Percentiles rank a stretch among this genome's conserved stretches.
Conservation (phyloP, 257 asterid genomes). For the Nicotiana tomentosiformis region DNA sequence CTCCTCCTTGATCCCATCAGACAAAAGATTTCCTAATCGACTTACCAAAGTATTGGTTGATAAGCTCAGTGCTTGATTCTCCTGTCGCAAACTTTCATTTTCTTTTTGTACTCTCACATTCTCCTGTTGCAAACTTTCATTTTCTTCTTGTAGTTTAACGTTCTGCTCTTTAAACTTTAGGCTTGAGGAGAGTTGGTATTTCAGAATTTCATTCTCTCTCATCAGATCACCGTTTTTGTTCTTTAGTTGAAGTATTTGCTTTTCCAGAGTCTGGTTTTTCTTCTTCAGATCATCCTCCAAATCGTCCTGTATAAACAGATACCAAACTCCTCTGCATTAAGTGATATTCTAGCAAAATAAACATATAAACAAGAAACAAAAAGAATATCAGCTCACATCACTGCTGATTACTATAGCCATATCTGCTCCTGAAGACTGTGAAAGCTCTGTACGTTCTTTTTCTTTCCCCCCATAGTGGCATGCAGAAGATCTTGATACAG, state of each 20-base stretch:
- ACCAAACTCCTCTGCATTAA: not conserved
- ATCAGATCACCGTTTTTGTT: slow-evolving; percentile 3
- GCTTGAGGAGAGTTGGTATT: slow-evolving; percentile 1
- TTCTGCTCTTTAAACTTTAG: slow-evolving; percentile 7
- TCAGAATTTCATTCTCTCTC: slow-evolving; percentile 9
- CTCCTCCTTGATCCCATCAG: not conserved
- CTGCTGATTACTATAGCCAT: not conserved
- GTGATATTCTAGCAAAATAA: not conserved
- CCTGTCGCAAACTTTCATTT: slow-evolving; percentile 8
- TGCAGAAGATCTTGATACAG: not conserved
- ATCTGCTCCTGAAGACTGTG: not conserved
- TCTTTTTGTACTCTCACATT: slow-evolving; percentile 11
- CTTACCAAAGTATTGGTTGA: slow-evolving; percentile 4
- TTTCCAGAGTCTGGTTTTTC: slow-evolving; percentile 10
- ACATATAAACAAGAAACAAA: not conserved
- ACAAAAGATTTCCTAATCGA: slow-evolving; percentile 1
- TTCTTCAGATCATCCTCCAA: slow-evolving; percentile 4
- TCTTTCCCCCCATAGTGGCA: not conserved
- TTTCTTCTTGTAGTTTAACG: slow-evolving; percentile 9
- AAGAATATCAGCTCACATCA: slow-evolving; percentile 14
- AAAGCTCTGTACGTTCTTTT: not conserved
- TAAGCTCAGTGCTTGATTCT: not conserved
- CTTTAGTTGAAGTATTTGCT: slow-evolving; percentile 10
- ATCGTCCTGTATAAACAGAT: slow-evolving; percentile 8
- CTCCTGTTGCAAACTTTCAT: slow-evolving; percentile 9